Evolutionary conservation across 1,139 yeast species (phyloP).

Genomic region (Scheffersomyces lignicola): DNA sequence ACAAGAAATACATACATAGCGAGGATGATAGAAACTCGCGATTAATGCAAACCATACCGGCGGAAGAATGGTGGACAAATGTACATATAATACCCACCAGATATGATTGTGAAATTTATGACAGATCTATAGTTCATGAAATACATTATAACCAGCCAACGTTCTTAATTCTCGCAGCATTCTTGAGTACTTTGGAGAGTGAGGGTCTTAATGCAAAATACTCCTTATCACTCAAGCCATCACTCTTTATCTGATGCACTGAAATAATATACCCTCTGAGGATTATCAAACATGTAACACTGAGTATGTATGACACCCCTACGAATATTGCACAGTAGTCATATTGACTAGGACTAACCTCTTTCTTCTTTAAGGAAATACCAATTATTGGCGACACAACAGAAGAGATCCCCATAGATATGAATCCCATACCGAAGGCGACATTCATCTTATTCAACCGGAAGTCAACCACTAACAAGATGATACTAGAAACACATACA

Average conservation of each 20-base stretch:
- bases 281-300: slow-evolving; percentile 35
- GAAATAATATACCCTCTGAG: slow-evolving; percentile 50
- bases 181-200: slow-evolving; percentile 1
- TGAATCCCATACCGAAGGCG: slow-evolving; percentile 50
- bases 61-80: too few relatives aligned
- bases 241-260: slow-evolving; percentile 23
- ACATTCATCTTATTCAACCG: slow-evolving; percentile 52
- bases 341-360: slow-evolving; percentile 46
- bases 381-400: slow-evolving; percentile 57
- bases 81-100: too few relatives aligned
- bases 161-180: not conserved
- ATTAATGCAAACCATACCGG: too few relatives aligned
- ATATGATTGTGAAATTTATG: too few relatives aligned
- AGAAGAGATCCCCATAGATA: slow-evolving; percentile 45
- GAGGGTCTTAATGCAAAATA: slow-evolving; percentile 2
- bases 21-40: too few relatives aligned
- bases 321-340: slow-evolving; percentile 52
- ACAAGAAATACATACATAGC: too few relatives aligned
- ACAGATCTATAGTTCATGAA: too few relatives aligned
- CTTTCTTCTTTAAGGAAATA: slow-evolving; percentile 40
- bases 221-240: slow-evolving; percentile 3
- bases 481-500: slow-evolving; percentile 18
- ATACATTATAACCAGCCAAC: not conserved
- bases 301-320: slow-evolving; percentile 48
- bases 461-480: slow-evolving; percentile 37